Evolutionary conservation across 495 filamentous ascomycete species (phyloP).

Genomic region (Oidiodendron maius): DNA sequence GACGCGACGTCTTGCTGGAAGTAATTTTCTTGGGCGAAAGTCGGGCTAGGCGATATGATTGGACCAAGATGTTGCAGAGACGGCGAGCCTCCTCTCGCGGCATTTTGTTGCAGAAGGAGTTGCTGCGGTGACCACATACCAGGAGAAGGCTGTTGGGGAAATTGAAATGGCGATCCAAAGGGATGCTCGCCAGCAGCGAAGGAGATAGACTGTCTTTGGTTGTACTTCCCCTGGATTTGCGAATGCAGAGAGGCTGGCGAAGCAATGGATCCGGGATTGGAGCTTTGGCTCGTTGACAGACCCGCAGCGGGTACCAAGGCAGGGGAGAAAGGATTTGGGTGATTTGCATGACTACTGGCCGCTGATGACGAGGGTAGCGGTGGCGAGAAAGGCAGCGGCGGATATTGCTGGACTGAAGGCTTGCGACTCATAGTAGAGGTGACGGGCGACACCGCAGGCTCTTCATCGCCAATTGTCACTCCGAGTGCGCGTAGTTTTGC

Average conservation of each 20-base stretch:
- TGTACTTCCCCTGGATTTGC: constrained; percentile 37
- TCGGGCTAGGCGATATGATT: constrained; percentile 43
- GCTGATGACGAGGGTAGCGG: constrained; percentile 60
- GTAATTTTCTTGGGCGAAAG: constrained; percentile 42
- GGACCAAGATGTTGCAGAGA: constrained; percentile 41
- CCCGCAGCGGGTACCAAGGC: constrained; percentile 45
- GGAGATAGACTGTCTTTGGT: constrained; percentile 49
- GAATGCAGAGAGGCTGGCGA: constrained; percentile 45
- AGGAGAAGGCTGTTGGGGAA: constrained; percentile 35
- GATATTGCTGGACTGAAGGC: constrained; percentile 53
- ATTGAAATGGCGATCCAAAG: constrained; percentile 34
- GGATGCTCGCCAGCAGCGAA: constrained; percentile 32
- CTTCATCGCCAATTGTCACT: constrained; percentile 70
- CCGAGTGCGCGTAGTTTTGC: constrained; percentile 87
- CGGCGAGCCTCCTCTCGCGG: constrained; percentile 51
- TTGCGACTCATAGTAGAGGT: constrained; percentile 53
- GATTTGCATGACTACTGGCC: constrained; percentile 54
- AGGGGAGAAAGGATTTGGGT: constrained; percentile 52
- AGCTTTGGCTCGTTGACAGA: constrained; percentile 50
- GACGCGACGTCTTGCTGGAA: constrained; percentile 21
- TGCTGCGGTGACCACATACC: constrained; percentile 50
- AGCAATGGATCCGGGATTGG: constrained; percentile 51
- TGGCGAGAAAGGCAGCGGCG: constrained; percentile 65
- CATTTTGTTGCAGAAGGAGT: constrained; percentile 43
- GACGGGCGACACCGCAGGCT: constrained; percentile 42